Conservation (phyloP, 2,329 filamentous ascomycete genomes). For the Akanthomyces muscarius region DNA sequence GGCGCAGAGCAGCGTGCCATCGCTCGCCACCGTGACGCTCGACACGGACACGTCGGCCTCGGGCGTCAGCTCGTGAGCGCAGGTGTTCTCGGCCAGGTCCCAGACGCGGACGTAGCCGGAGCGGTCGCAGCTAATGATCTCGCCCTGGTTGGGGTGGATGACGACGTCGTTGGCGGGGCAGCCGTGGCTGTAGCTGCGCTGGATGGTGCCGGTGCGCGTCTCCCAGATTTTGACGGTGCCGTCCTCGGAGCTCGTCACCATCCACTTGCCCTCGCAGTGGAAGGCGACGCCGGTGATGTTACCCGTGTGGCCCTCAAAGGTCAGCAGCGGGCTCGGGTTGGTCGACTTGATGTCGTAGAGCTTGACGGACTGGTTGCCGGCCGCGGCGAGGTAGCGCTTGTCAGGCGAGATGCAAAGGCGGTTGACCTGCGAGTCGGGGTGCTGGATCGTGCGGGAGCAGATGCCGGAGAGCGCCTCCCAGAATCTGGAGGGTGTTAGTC, state of each 20-base stretch:
- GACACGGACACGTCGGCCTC: conserved; percentile 93
- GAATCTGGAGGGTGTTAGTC: conserved; percentile 56
- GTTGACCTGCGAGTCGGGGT: conserved; percentile 97
- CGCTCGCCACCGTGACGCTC: conserved; percentile 92
- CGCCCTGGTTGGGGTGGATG: conserved; percentile 98
- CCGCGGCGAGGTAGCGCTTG: conserved; percentile 91
- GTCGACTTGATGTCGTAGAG: conserved; percentile 98
- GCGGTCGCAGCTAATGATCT: conserved; percentile 94
- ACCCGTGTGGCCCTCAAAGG: conserved; percentile 91
- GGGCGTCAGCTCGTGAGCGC: conserved; percentile 91
- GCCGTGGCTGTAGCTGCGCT: conserved; percentile 89
- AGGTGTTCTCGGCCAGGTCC: conserved; percentile 96
- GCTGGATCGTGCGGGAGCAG: conserved; percentile 95
- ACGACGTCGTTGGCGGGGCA: conserved; percentile 94
- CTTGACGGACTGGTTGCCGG: conserved; percentile 78
- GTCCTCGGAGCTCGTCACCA: conserved; percentile 97
- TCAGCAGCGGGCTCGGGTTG: conserved; percentile 90
- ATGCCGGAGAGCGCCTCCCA: conserved; percentile 98
- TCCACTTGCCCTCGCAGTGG: conserved; percentile 99
- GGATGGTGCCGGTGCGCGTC: conserved; percentile 76
- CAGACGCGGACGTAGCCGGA: conserved; percentile 90
- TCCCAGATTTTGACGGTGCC: conserved; percentile 98
- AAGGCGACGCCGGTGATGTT: conserved; percentile 97
- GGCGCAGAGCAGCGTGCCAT: conserved; percentile 87
- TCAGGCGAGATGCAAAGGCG: conserved; percentile 97